Evolutionary conservation across 441 rosid genomes (phyloP).

Genomic region (Viola pubescens): DNA sequence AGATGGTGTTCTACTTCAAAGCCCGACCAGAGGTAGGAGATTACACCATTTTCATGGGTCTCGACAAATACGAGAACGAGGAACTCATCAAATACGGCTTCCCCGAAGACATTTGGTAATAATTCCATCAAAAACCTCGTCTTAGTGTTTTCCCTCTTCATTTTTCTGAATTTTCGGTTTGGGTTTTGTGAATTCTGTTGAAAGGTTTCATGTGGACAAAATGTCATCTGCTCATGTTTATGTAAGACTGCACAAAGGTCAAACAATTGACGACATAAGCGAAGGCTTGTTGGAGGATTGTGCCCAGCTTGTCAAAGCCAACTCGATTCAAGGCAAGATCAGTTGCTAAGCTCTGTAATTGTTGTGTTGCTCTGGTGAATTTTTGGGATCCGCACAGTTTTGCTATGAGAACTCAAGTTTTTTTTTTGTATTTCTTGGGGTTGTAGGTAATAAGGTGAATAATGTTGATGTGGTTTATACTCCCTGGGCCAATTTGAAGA

Average conservation of each 20-base stretch:
- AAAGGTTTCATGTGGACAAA: constrained; percentile 95
- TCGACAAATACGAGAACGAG: constrained; percentile 98
- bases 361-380: neutral
- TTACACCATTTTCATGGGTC: constrained; percentile 97
- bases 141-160: neutral
- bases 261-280: constrained; percentile 72
- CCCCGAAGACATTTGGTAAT: constrained; percentile 88
- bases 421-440: constrained; percentile 3
- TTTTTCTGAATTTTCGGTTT: neutral
- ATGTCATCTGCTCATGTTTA: constrained; percentile 99
- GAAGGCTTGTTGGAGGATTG: constrained; percentile 91
- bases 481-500: constrained; percentile 92
- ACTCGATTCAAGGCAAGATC: constrained; percentile 80
- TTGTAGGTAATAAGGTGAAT: constrained; percentile 89
- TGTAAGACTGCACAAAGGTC: constrained; percentile 77
- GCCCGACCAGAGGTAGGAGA: constrained; percentile 93
- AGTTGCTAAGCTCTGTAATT: neutral
- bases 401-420: neutral
- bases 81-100: constrained; percentile 98
- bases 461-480: constrained; percentile 93
- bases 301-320: constrained; percentile 95
- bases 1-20: constrained; percentile 94
- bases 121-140: no score
- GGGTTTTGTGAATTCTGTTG: constrained; percentile 8
- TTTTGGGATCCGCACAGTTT: neutral